Evolutionary conservation across 768 basidiomycete genomes (phyloP).

Genomic region (Mycena olivaceomarginata): DNA sequence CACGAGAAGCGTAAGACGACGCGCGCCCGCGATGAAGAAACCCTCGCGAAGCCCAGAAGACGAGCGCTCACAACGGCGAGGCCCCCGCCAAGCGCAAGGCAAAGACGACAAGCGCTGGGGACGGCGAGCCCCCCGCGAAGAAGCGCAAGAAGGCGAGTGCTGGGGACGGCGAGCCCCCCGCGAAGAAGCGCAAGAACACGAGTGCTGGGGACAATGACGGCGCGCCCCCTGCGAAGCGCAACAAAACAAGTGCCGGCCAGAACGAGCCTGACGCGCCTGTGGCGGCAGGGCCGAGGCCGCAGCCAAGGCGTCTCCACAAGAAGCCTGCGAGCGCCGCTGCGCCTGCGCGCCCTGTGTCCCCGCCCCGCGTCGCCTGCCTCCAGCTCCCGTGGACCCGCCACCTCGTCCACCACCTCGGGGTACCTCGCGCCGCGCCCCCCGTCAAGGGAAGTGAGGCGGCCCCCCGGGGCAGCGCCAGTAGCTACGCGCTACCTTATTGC

Average conservation of each 20-base stretch:
- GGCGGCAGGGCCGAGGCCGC: not conserved
- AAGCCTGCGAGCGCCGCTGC: not conserved
- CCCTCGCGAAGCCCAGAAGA: no score
- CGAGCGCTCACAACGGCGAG: not conserved
- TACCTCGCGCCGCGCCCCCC: not conserved
- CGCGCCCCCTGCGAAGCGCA: no score
- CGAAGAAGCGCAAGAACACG: no score
- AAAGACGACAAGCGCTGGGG: not conserved
- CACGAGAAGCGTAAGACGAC: no score
- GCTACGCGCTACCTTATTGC: no score
- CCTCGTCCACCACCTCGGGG: not conserved
- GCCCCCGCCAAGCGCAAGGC: not conserved
- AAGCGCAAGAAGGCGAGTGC: not conserved
- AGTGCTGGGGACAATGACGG: no score
- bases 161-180: not conserved
- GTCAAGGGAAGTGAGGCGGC: no score
- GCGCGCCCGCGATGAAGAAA: no score
- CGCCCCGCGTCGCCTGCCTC: not conserved
- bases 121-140: constrained; percentile 1
- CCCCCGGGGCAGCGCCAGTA: no score
- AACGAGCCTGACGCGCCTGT: not conserved
- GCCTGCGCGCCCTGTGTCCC: not conserved
- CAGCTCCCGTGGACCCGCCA: not conserved
- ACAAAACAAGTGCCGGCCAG: not conserved
- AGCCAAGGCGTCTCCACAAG: constrained; percentile 12